A percentile compares a stretch with the other conserved stretches of the same genome.
Evolutionary conservation across 2,329 filamentous ascomycete genomes (phyloP).

Genomic region (Penicillium sp.): DNA sequence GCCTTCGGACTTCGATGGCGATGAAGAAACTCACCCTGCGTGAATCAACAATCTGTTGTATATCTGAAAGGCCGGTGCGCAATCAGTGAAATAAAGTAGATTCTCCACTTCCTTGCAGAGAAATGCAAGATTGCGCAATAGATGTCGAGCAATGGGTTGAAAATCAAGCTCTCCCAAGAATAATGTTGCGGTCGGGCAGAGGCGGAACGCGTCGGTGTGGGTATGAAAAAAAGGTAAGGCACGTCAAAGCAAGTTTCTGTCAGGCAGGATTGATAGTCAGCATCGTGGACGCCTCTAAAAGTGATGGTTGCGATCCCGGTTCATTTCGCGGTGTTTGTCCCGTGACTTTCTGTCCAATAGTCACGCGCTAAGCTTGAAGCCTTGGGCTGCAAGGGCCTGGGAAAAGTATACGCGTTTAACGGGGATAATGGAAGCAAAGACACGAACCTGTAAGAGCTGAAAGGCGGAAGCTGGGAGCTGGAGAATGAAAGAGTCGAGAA

Average conservation of each 20-base stretch:
- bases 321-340: neutral
- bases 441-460: neutral
- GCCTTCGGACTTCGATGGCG: neutral
- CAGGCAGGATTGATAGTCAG: slow-evolving; percentile 13
- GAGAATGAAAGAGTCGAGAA: neutral
- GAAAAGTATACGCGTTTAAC: neutral
- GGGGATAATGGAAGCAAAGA: neutral
- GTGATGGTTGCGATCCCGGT: neutral
- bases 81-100: slow-evolving; percentile 1
- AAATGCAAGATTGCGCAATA: slow-evolving; percentile 18
- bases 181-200: slow-evolving; percentile 14
- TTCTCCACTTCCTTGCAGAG: slow-evolving; percentile 18
- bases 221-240: neutral
- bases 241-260: slow-evolving; percentile 8
- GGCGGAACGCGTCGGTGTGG: slow-evolving; percentile 13
- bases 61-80: slow-evolving; percentile 3
- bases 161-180: slow-evolving; percentile 1
- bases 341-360: neutral
- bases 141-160: neutral
- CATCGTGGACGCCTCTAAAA: neutral
- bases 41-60: slow-evolving; percentile 5
- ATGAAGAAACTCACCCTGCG: slow-evolving; percentile 10
- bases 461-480: neutral
- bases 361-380: neutral
- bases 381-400: neutral